Conservation (phyloP, 495 filamentous ascomycete species). For the Penicilliopsis zonata region DNA sequence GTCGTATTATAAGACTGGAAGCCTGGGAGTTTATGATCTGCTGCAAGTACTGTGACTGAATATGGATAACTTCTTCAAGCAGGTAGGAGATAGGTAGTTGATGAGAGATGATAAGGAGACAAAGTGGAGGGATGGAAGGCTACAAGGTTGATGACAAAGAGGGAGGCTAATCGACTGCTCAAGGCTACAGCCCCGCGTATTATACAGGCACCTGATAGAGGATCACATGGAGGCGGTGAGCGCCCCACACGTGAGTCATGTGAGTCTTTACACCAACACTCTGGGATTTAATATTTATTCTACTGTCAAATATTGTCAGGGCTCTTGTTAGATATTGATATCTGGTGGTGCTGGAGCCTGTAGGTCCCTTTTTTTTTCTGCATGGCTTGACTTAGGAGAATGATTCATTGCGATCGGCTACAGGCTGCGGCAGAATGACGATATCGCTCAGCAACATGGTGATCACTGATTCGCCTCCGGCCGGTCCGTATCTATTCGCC, state of each 20-base stretch:
- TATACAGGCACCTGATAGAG: conserved; percentile 10
- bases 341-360: no score
- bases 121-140: conserved; percentile 6
- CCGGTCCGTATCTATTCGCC: no score
- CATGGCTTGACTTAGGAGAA: no score
- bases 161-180: conserved; percentile 2
- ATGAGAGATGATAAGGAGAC: conserved; percentile 10
- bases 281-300: no score
- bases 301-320: no score
- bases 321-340: no score
- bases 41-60: not conserved
- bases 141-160: conserved; percentile 8
- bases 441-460: no score
- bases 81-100: conserved; percentile 6
- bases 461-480: no score
- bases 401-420: no score
- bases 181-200: conserved; percentile 19
- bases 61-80: conserved; percentile 1
- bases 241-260: conserved; percentile 14
- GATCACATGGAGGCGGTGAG: conserved; percentile 30
- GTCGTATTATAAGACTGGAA: conserved; percentile 9
- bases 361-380: no score
- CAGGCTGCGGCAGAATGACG: no score
- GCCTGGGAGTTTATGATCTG: conserved; percentile 7
- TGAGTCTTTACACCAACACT: no score